Conservation (phyloP, 1,284 basidiomycete species). For the Cutaneotrichosporon sp. region DNA sequence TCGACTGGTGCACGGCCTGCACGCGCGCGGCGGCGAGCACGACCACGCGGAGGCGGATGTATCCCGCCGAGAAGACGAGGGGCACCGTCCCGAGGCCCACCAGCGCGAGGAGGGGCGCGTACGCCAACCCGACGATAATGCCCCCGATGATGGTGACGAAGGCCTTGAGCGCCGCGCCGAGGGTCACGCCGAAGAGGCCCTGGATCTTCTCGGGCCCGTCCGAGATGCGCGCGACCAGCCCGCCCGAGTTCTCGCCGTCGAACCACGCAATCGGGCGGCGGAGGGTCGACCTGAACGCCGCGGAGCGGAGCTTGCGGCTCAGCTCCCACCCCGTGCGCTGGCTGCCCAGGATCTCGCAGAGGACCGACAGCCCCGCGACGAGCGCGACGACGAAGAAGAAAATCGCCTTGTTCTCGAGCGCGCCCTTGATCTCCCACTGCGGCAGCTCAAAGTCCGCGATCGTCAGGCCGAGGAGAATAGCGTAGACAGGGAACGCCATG, state of each 20-base stretch:
- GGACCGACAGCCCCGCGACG: slow-evolving; percentile 64
- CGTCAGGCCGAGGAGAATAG: slow-evolving; percentile 72
- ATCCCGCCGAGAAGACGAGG: slow-evolving; percentile 77
- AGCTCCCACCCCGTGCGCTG: slow-evolving; percentile 66
- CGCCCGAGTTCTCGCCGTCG: slow-evolving; percentile 80
- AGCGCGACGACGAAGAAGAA: slow-evolving; percentile 84
- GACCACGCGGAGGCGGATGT: slow-evolving; percentile 69
- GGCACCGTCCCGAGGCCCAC: slow-evolving; percentile 73
- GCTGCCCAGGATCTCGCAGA: slow-evolving; percentile 65
- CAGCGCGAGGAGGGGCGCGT: slow-evolving; percentile 55
- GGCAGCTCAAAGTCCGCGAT: slow-evolving; percentile 66
- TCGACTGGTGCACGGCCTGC: slow-evolving; percentile 78
- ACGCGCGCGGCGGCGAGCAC: slow-evolving; percentile 83
- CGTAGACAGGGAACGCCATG: slow-evolving; percentile 81
- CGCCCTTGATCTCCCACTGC: slow-evolving; percentile 48
- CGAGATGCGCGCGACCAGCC: slow-evolving; percentile 75
- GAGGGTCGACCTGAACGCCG: slow-evolving; percentile 73
- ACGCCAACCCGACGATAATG: slow-evolving; percentile 72
- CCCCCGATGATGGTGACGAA: slow-evolving; percentile 73
- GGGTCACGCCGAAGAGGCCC: slow-evolving; percentile 84
- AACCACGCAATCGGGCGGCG: slow-evolving; percentile 88
- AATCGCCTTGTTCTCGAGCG: slow-evolving; percentile 58
- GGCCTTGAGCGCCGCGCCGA: slow-evolving; percentile 81
- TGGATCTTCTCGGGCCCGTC: slow-evolving; percentile 91
- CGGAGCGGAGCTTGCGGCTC: slow-evolving; percentile 66